Evolutionary conservation across 257 asterid species (phyloP).

Genomic region (Gentiana dahurica): DNA sequence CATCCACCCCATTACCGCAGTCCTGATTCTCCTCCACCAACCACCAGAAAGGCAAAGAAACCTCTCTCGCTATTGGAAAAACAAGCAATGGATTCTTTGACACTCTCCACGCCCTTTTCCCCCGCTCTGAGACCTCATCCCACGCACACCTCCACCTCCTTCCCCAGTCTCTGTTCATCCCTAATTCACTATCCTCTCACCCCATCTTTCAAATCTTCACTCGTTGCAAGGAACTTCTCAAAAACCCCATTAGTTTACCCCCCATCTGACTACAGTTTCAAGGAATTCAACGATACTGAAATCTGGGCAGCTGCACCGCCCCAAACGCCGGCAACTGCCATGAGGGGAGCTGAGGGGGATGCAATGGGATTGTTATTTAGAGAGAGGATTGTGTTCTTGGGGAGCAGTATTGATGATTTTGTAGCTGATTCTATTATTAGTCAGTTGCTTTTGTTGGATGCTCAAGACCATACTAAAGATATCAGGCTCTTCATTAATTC

Average conservation of each 20-base stretch:
- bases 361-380: slow-evolving; percentile 72
- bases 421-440: slow-evolving; percentile 84
- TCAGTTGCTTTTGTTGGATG: slow-evolving; percentile 78
- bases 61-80: neutral
- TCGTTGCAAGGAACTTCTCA: slow-evolving; percentile 12
- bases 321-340: slow-evolving; percentile 51
- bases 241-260: slow-evolving; percentile 8
- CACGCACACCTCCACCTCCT: slow-evolving; percentile 14
- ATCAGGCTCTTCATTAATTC: slow-evolving; percentile 85
- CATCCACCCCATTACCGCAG: too few relatives aligned
- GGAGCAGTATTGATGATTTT: slow-evolving; percentile 62
- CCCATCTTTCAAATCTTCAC: slow-evolving; percentile 29
- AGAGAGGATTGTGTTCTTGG: slow-evolving; percentile 92
- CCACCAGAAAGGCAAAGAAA: neutral
- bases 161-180: slow-evolving; percentile 13
- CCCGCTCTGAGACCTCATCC: slow-evolving; percentile 19
- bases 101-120: slow-evolving; percentile 42
- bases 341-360: slow-evolving; percentile 69
- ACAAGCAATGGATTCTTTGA: slow-evolving; percentile 40
- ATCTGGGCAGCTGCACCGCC: slow-evolving; percentile 32
- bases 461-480: slow-evolving; percentile 75
- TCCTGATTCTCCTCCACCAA: neutral
- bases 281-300: slow-evolving; percentile 10
- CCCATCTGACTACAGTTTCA: slow-evolving; percentile 1
- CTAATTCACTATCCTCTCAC: slow-evolving; percentile 13